Evolutionary conservation across 345 rosid species (phyloP).

Genomic region (Cochlearia excelsa): DNA sequence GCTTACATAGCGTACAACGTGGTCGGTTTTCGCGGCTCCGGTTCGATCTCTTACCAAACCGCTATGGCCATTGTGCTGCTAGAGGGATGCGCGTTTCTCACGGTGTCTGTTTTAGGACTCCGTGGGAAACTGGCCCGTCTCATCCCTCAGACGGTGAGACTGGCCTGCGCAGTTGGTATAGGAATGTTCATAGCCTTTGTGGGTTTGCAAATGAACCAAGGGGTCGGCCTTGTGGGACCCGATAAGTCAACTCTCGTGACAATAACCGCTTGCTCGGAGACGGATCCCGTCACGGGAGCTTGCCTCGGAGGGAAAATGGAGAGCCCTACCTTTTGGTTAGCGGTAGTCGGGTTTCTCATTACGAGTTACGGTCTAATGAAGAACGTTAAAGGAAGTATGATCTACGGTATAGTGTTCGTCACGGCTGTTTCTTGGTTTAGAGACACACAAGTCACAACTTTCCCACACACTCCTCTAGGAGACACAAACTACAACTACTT

Average conservation of each 20-base stretch:
- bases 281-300: conserved; percentile 53
- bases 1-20: conserved; percentile 77
- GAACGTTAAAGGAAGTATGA: conserved; percentile 76
- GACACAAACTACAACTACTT: conserved; percentile 62
- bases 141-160: conserved; percentile 61
- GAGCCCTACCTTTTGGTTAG: conserved; percentile 84
- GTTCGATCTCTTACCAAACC: conserved; percentile 58
- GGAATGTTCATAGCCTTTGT: conserved; percentile 87
- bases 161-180: conserved; percentile 65
- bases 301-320: conserved; percentile 62
- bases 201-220: conserved; percentile 77
- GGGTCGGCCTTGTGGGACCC: conserved; percentile 79
- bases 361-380: conserved; percentile 68
- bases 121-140: conserved; percentile 59
- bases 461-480: conserved; percentile 58
- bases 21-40: conserved; percentile 83
- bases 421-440: conserved; percentile 82
- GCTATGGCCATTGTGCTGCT: conserved; percentile 69
- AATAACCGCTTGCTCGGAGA: conserved; percentile 52
- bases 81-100: conserved; percentile 64
- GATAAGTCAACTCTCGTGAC: conserved; percentile 65
- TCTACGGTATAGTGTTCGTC: conserved; percentile 63
- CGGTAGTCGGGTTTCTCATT: conserved; percentile 58
- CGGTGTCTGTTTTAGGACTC: conserved; percentile 56
- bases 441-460: conserved; percentile 63